These are phyloP conservation scores for Mucor velutinosus DNA, from an alignment of 371 early-diverging fungal species.

Conservation along the genomic window DNA sequence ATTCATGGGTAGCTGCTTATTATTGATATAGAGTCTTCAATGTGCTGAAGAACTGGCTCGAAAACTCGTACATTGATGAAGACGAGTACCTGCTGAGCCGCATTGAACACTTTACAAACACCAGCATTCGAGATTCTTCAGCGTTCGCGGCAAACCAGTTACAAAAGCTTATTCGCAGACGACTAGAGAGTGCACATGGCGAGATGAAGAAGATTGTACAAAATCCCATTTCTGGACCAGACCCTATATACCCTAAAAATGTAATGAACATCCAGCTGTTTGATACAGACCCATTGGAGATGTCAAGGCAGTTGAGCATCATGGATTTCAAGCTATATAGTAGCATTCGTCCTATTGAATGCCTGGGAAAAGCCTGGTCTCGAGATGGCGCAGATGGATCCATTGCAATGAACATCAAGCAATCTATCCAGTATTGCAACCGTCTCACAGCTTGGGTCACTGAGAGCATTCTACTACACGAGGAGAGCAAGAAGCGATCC, in stretches of 20 bases:
- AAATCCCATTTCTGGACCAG: conserved; percentile 37
- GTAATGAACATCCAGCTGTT: conserved; percentile 65
- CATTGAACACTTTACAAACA: conserved; percentile 78
- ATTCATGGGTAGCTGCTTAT: too few relatives aligned
- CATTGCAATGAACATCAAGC: conserved; percentile 71
- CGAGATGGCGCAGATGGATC: conserved; percentile 56
- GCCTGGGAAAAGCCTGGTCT: conserved; percentile 90
- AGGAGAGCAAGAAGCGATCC: conserved; percentile 79
- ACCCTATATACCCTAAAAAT: conserved; percentile 70
- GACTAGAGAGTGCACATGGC: conserved; percentile 58
- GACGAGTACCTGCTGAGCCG: conserved; percentile 67
- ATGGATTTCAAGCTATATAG: conserved; percentile 81
- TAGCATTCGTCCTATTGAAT: conserved; percentile 84
- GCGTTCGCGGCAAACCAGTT: conserved; percentile 75
- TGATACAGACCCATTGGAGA: conserved; percentile 90
- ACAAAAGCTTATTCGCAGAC: conserved; percentile 68
- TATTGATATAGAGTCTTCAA: conserved; percentile 66
- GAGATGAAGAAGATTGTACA: conserved; percentile 65
- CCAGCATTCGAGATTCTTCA: conserved; percentile 72
- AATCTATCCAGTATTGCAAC: conserved; percentile 72
- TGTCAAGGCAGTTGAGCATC: conserved; percentile 92
- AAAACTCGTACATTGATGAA: conserved; percentile 80
- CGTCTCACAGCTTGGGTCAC: conserved; percentile 82
- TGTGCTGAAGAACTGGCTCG: conserved; percentile 90
- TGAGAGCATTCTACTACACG: conserved; percentile 72